Evolutionary conservation across 1,139 yeast genomes (phyloP).

Genomic region (Geotrichum aggregatum): DNA sequence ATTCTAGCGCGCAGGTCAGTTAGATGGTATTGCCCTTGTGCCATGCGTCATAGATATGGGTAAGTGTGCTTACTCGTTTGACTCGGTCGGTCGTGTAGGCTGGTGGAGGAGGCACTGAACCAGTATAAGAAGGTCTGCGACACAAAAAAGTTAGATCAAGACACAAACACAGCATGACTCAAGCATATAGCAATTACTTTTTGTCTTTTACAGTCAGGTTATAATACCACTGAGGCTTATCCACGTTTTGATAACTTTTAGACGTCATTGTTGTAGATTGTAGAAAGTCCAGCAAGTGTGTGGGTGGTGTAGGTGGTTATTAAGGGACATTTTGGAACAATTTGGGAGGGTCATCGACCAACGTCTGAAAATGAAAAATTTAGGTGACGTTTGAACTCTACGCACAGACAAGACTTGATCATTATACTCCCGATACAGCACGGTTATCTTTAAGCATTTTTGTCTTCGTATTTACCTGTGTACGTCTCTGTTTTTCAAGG

Average conservation of each 20-base stretch:
- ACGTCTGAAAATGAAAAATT: background rate
- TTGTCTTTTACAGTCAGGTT: constrained; percentile 28
- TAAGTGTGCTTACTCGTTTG: constrained; percentile 21
- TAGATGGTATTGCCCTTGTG: too few relatives aligned
- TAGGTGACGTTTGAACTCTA: background rate
- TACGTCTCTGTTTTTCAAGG: too few relatives aligned
- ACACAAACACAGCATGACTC: background rate
- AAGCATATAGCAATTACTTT: constrained; percentile 11
- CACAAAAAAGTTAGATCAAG: too few relatives aligned
- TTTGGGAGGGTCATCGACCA: too few relatives aligned
- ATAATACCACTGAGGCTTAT: constrained; percentile 32
- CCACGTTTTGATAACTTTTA: constrained; percentile 5
- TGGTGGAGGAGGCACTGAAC: constrained; percentile 24
- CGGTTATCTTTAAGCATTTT: too few relatives aligned
- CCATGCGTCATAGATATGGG: too few relatives aligned
- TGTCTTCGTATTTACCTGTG: too few relatives aligned
- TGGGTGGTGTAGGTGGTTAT: background rate
- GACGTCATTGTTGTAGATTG: background rate
- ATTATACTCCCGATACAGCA: too few relatives aligned
- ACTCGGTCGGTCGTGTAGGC: constrained; percentile 20
- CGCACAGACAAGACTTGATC: too few relatives aligned
- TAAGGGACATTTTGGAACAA: background rate
- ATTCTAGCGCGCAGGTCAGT: constrained; percentile 4
- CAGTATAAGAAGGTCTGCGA: constrained; percentile 14
- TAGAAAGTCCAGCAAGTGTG: constrained; percentile 6